A percentile compares a stretch with the other conserved stretches of the same genome.
These are phyloP conservation scores for Apiospora saccharicola DNA, from an alignment of 2,329 filamentous ascomycete genomes.

Conservation along the genomic window DNA sequence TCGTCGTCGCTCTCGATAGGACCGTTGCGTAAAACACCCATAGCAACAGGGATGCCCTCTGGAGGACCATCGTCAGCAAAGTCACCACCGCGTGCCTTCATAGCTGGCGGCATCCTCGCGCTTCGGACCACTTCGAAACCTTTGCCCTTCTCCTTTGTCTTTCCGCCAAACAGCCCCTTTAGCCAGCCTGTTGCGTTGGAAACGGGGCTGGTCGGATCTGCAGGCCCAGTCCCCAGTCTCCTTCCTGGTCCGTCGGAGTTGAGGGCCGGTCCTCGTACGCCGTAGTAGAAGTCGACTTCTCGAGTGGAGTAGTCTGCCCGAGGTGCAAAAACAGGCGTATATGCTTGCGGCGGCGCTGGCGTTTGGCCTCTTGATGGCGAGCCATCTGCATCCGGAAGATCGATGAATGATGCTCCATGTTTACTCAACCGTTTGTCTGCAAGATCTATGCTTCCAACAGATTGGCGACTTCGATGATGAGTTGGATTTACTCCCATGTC, in stretches of 20 bases:
- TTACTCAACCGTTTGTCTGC: constrained; percentile 49
- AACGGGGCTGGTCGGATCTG: constrained; percentile 91
- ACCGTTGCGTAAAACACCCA: constrained; percentile 64
- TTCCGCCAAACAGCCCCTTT: constrained; percentile 78
- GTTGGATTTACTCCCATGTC: constrained; percentile 44
- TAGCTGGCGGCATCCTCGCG: constrained; percentile 81
- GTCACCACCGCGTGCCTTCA: constrained; percentile 63
- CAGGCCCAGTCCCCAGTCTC: constrained; percentile 90
- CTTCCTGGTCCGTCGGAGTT: constrained; percentile 82
- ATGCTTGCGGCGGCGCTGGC: constrained; percentile 53
- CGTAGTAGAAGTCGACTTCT: constrained; percentile 97
- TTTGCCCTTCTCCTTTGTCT: constrained; percentile 93
- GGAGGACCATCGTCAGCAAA: constrained; percentile 72
- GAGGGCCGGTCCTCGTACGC: constrained; percentile 85
- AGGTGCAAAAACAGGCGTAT: constrained; percentile 54
- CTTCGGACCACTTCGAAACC: constrained; percentile 97
- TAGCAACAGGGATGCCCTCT: constrained; percentile 71
- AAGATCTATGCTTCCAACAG: constrained; percentile 48
- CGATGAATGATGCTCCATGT: constrained; percentile 41
- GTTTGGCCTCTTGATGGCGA: constrained; percentile 52
- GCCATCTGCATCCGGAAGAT: constrained; percentile 50
- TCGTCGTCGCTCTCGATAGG: constrained; percentile 72
- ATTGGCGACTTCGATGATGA: constrained; percentile 43
- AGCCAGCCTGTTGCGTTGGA: constrained; percentile 92
- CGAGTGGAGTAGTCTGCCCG: constrained; percentile 89